phyloP scores from a whole-genome alignment of 768 basidiomycete species.

The Lyophyllum atratum region DNA sequence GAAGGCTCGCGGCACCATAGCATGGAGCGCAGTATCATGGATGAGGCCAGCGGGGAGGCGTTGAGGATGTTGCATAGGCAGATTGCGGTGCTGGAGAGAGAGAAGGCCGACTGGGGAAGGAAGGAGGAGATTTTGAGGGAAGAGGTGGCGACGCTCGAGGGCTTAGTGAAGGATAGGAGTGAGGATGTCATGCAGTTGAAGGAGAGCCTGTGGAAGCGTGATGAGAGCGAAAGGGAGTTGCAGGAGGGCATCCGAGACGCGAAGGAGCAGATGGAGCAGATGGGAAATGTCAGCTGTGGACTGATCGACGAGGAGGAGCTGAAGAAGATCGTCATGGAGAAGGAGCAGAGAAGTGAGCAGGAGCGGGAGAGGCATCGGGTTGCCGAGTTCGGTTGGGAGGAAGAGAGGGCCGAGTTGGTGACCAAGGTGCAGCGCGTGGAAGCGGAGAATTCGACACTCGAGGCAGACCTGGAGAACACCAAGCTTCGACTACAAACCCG shows the following conservation, averaged over 20 bases:
- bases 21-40: constrained; percentile 81
- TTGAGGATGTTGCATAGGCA: constrained; percentile 79
- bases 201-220: constrained; percentile 44
- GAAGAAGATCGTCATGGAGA: constrained; percentile 39
- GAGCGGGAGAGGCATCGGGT: constrained; percentile 43
- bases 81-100: constrained; percentile 74
- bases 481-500: constrained; percentile 40
- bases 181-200: constrained; percentile 47
- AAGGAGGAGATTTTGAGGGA: constrained; percentile 42
- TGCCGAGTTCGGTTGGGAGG: constrained; percentile 47
- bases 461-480: constrained; percentile 44
- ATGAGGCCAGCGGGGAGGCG: constrained; percentile 77
- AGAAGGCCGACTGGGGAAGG: constrained; percentile 51
- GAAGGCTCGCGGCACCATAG: constrained; percentile 83
- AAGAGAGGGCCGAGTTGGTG: constrained; percentile 51
- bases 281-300: constrained; percentile 48
- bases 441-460: constrained; percentile 43
- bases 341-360: constrained; percentile 40
- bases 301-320: constrained; percentile 46
- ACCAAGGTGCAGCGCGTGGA: constrained; percentile 42
- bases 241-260: constrained; percentile 54
- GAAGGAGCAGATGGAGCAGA: constrained; percentile 62
- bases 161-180: constrained; percentile 43
- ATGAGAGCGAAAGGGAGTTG: constrained; percentile 56
- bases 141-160: constrained; percentile 53